These are phyloP conservation scores for Suhomyces wounanorum DNA, from an alignment of 1,139 yeast genomes.

Conservation along the genomic window DNA sequence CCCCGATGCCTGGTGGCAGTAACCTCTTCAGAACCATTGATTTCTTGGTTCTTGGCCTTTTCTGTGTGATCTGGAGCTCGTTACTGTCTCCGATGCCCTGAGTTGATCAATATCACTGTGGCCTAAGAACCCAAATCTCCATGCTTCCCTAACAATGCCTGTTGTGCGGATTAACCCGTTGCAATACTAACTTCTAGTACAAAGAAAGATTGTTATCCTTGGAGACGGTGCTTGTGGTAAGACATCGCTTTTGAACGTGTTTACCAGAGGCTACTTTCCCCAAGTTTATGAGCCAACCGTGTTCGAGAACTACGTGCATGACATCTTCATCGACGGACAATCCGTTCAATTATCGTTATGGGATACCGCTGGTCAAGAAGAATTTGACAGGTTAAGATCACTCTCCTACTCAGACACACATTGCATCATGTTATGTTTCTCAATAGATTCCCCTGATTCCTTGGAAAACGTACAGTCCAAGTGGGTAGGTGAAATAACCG, in stretches of 20 bases:
- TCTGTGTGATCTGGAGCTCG: too few species aligned
- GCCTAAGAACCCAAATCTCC: background rate
- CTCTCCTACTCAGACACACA: slow-evolving; percentile 93
- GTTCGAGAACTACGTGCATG: slow-evolving; percentile 96
- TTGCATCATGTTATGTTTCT: slow-evolving; percentile 93
- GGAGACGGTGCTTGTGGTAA: slow-evolving; percentile 91
- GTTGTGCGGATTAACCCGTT: background rate
- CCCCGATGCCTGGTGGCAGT: too few species aligned
- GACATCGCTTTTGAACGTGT: slow-evolving; percentile 89
- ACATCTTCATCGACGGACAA: slow-evolving; percentile 92
- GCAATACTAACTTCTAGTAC: slow-evolving; percentile 40
- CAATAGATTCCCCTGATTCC: slow-evolving; percentile 92
- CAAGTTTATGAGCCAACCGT: slow-evolving; percentile 98
- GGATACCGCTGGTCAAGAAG: slow-evolving; percentile 99
- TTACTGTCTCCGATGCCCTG: too few species aligned
- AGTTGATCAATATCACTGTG: background rate
- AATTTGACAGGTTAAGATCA: slow-evolving; percentile 88
- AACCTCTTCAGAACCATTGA: too few species aligned
- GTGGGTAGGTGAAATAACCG: slow-evolving; percentile 97
- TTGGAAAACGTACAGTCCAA: slow-evolving; percentile 86
- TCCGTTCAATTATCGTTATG: slow-evolving; percentile 90
- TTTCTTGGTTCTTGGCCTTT: too few species aligned
- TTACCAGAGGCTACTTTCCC: slow-evolving; percentile 96
- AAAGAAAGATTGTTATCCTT: slow-evolving; percentile 89
- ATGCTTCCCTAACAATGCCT: background rate